A percentile compares a stretch with the other conserved stretches of the same genome.
These are phyloP conservation scores for Nitzschia sp. DNA, from an alignment of 108 stramenopile species.

Conservation along the genomic window DNA sequence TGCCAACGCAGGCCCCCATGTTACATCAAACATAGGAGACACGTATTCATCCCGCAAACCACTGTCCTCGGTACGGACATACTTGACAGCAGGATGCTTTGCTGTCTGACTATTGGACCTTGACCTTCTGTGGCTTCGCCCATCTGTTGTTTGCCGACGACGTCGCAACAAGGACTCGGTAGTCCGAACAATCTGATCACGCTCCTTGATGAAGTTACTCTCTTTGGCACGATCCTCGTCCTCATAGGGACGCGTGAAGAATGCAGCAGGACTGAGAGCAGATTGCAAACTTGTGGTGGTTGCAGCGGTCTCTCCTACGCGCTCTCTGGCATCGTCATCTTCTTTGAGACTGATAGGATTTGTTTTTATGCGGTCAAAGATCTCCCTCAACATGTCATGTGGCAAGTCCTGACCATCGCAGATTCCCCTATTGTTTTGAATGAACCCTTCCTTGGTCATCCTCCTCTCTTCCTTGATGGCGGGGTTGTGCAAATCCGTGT, in stretches of 20 bases:
- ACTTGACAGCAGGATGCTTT: constrained; percentile 32
- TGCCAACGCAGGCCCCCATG: constrained; percentile 95
- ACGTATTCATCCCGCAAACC: constrained; percentile 87
- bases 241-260: constrained; percentile 74
- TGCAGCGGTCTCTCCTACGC: constrained; percentile 41
- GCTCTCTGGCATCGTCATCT: constrained; percentile 86
- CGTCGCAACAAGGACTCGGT: constrained; percentile 87
- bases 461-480: constrained; percentile 89
- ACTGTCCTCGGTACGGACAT: constrained; percentile 76
- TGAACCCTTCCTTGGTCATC: constrained; percentile 95
- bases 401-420: constrained; percentile 94
- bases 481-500: constrained; percentile 98
- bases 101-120: constrained; percentile 21
- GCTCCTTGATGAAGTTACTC: constrained; percentile 86
- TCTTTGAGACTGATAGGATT: constrained; percentile 96
- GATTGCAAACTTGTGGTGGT: constrained; percentile 28
- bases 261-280: constrained; percentile 50
- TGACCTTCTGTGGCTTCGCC: constrained; percentile 30
- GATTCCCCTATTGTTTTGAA: constrained; percentile 95
- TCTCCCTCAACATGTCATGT: constrained; percentile 78
- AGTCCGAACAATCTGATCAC: constrained; percentile 89
- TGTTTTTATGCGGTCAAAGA: constrained; percentile 92
- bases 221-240: constrained; percentile 80
- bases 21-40: constrained; percentile 95
- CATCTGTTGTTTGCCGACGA: constrained; percentile 33